Base-by-base conservation (phyloP, 2,329 filamentous ascomycete genomes). In the Xylaria sp. region DNA sequence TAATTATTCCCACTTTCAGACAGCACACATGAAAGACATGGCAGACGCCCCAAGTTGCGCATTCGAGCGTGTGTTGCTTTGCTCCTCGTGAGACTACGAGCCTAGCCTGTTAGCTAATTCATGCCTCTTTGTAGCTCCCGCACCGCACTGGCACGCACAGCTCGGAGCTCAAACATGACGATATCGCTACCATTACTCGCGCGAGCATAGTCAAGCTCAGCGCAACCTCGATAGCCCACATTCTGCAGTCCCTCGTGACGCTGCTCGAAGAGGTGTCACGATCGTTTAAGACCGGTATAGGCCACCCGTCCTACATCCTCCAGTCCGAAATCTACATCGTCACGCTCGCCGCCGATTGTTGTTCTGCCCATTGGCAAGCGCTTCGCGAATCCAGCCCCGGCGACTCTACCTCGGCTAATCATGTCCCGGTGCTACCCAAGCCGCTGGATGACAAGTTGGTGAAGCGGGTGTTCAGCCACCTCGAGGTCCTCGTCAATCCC, bases 291-390 rank as follows among this genome's bases (percentile, higher is more conserved):
- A 79, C 76, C 58, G 80, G 87, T 64, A 79, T 84, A 55, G 80
- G 82, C 25, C 88, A 90, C 73, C 88, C 89, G 1, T 81, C 84
- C 46, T 87, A 90, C 75, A 83, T 92, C 61, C 80, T 91, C 39
- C 83, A 88, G 56, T 91, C 90, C 20, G 89, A 92, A 77, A 81
- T 89, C 57, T 91, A 90, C 74, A 81, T 91, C n/a, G 79, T 91
- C 59, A 84, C 87, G 57, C 81, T 92, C 51, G 83, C 89, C 44
- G 88, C 89, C 76, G 89, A 91, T 75, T 92, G 90, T 76, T 91
- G 89, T 73, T 84, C 85, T 60, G 85, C 86, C 63, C 85, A 90
- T 76, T 91, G 89, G 89, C 80, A 84, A 34, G 79, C 81, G 48
- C 76, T 85, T 52, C 80, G 82, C 65, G 75, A 74, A 39, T 71